Evolutionary conservation across 2,329 filamentous ascomycete genomes (phyloP), one percentile per base, ranked within the genome.

Genomic region (Xylariaceae sp.): DNA sequence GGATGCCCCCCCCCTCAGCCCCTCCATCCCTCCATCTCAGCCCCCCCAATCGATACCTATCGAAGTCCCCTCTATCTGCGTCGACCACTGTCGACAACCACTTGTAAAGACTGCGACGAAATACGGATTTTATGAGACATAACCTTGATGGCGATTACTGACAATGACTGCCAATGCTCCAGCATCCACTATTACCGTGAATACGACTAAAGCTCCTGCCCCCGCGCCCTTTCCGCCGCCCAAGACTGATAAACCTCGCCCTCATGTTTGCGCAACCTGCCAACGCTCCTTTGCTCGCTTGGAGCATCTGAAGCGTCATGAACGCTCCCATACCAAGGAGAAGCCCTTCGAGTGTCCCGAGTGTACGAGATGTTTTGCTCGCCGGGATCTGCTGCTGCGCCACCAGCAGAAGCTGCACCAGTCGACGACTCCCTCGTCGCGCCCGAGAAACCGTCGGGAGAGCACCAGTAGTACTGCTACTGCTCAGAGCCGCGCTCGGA

Each of bases 331-430:
- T 50, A 71, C 68, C 35, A 72, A 99, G 73, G 92, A 99, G 76
- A 99, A 99, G 79, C 94, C 94, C 1, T 99, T 99, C 66, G 92
- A 97, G 74, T 99, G 94, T 67, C 91, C 91, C 23, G 91, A 97
- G 72, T 99, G 94, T 74, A 83, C 91, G 30, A 80, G 94, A 75
- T 97, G 94, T 76, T 99, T 99, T 74, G 94, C 94, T 55, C 86
- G 94, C 57, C 86, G 94, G 62, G 94, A 99, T 73, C 76, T 99
- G 63, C 81, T 99, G 50, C 78, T 99, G 62, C 86, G 94, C 55
- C 94, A 99, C 75, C 94, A 99, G 80, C 94, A 99, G 79, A 99
- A 99, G 80, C 83, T 99, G 41, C 94, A 99, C 72, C 91, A 96
- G 81, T 91, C 91, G 21, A 90, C 91, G 10, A 92, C 92, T 0